A percentile compares a stretch with the other conserved stretches of the same genome.
These are phyloP conservation scores for Trichoderma pleuroti DNA, from an alignment of 2,329 filamentous ascomycete genomes.

Conservation along the genomic window DNA sequence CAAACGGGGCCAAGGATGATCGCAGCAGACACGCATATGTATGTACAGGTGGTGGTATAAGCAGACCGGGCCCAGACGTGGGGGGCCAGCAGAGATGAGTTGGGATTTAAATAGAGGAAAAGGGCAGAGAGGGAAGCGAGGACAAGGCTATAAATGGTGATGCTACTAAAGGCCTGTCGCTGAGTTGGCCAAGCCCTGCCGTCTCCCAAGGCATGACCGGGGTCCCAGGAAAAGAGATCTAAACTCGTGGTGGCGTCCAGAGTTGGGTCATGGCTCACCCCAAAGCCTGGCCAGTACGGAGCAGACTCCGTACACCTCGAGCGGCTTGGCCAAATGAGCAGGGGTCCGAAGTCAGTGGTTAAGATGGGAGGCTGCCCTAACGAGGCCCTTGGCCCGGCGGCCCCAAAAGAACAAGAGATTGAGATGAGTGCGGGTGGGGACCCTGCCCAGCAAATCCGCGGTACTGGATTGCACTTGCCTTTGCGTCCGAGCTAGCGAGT, in stretches of 20 bases:
- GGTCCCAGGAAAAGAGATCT: constrained; percentile 32
- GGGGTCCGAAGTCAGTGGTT: constrained; percentile 11
- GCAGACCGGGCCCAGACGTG: constrained; percentile 12
- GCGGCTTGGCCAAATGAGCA: constrained; percentile 17
- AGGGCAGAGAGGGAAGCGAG: constrained; percentile 14
- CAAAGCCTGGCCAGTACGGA: constrained; percentile 18
- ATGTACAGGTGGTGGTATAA: neutral
- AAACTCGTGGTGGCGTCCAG: constrained; percentile 35
- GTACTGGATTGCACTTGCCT: constrained; percentile 35
- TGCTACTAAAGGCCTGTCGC: constrained; percentile 21
- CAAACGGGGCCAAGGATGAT: constrained; percentile 18
- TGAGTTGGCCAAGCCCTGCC: constrained; percentile 19
- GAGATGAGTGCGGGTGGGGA: constrained; percentile 25
- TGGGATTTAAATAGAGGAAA: constrained; percentile 17
- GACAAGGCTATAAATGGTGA: constrained; percentile 20
- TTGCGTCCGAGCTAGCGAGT: constrained; percentile 29
- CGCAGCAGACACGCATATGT: constrained; percentile 17
- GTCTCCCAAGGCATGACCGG: constrained; percentile 19
- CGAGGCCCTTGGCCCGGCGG: constrained; percentile 17
- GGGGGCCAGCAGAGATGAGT: constrained; percentile 9
- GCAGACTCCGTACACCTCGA: constrained; percentile 16
- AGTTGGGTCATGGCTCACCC: constrained; percentile 27
- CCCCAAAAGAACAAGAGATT: constrained; percentile 16
- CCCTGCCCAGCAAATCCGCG: constrained; percentile 29
- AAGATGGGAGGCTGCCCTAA: constrained; percentile 19